Conservation (phyloP, 352 stramenopile genomes). For the Globisporangium alternatum region DNA sequence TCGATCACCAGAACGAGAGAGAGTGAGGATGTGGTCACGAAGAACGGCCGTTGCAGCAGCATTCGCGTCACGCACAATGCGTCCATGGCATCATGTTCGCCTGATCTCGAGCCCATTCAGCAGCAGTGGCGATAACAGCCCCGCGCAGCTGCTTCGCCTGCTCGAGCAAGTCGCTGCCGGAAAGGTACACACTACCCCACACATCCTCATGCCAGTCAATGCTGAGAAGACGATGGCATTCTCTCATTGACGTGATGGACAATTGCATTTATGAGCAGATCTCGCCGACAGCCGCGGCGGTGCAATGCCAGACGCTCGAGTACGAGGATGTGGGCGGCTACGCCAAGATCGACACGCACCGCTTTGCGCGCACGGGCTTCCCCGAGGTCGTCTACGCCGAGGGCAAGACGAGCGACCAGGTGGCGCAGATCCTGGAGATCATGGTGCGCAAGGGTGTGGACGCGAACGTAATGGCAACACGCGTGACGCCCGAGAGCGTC, state of each 20-base stretch:
- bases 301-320: constrained; percentile 30
- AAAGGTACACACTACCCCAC: constrained; percentile 23
- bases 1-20: background rate
- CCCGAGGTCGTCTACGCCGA: constrained; percentile 94
- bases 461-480: constrained; percentile 78
- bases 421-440: constrained; percentile 87
- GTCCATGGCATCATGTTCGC: background rate
- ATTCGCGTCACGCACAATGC: background rate
- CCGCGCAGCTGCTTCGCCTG: constrained; percentile 22
- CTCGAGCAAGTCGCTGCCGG: constrained; percentile 57
- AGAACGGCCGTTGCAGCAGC: background rate
- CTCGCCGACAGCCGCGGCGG: constrained; percentile 22
- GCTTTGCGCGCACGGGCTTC: constrained; percentile 89
- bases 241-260: background rate
- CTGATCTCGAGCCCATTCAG: background rate
- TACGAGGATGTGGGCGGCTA: constrained; percentile 58
- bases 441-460: constrained; percentile 69
- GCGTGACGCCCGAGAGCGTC: constrained; percentile 53
- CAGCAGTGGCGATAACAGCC: background rate
- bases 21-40: constrained; percentile 1
- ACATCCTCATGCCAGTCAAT: background rate
- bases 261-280: constrained; percentile 15
- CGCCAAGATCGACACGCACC: constrained; percentile 89
- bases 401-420: constrained; percentile 90
- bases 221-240: background rate